Conservation (phyloP, 1,284 basidiomycete genomes). For the Pulveroboletus sp. region DNA sequence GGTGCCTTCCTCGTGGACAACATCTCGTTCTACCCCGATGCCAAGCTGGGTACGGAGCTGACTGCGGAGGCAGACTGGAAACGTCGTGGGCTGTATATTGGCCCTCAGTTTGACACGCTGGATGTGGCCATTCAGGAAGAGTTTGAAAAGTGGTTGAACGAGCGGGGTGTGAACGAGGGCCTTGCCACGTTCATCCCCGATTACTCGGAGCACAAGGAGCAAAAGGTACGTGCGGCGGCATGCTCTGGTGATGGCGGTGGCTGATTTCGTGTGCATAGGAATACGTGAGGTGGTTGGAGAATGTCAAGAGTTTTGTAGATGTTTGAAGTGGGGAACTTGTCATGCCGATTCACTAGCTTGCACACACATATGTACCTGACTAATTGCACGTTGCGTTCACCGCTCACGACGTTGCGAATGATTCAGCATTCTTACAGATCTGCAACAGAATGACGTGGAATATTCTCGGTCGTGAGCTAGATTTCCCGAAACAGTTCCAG, state of each 20-base stretch:
- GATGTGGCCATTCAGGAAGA: slow-evolving; percentile 76
- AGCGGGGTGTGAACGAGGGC: slow-evolving; percentile 79
- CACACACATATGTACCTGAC: slow-evolving; percentile 13
- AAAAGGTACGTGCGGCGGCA: slow-evolving; percentile 56
- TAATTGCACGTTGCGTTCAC: slow-evolving; percentile 28
- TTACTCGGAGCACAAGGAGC: slow-evolving; percentile 87
- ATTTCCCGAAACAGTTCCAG: neutral
- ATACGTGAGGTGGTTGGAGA: slow-evolving; percentile 87
- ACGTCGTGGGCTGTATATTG: slow-evolving; percentile 88
- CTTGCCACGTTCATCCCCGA: slow-evolving; percentile 84
- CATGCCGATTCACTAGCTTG: neutral
- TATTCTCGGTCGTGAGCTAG: slow-evolving; percentile 18
- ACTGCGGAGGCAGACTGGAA: slow-evolving; percentile 93
- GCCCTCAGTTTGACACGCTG: slow-evolving; percentile 91
- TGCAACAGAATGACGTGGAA: slow-evolving; percentile 25
- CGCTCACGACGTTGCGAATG: slow-evolving; percentile 7
- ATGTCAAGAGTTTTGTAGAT: slow-evolving; percentile 85
- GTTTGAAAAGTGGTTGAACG: slow-evolving; percentile 41
- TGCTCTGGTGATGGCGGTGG: neutral
- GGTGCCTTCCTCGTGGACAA: slow-evolving; percentile 88
- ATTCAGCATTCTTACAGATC: no score
- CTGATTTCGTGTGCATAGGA: slow-evolving; percentile 54
- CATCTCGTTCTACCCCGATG: slow-evolving; percentile 82
- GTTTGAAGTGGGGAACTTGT: slow-evolving; percentile 41
- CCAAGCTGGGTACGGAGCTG: slow-evolving; percentile 72